phyloP scores from a whole-genome alignment of 108 stramenopile genomes.

The Discostella stelligeroides region DNA sequence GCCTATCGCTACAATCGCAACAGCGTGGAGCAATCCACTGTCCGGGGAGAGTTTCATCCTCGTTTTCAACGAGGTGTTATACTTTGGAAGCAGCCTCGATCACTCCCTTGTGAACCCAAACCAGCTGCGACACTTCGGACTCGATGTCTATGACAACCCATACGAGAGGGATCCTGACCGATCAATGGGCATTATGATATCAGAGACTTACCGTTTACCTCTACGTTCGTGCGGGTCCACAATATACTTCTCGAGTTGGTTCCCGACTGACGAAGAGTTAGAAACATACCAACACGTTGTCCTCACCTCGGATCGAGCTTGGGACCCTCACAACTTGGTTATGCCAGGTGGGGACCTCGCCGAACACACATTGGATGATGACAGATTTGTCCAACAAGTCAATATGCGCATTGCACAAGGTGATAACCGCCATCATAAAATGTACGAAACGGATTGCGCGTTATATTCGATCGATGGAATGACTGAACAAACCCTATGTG shows the following conservation, averaged over 20 bases:
- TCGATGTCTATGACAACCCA: conserved; percentile 12
- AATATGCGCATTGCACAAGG: neutral
- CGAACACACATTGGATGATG: neutral
- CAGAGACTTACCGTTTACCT: neutral
- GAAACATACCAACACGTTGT: neutral
- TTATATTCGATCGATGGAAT: neutral
- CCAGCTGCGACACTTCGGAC: conserved; percentile 15
- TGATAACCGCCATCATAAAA: neutral
- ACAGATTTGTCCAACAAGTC: neutral
- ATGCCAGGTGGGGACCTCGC: neutral
- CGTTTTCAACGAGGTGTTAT: conserved; percentile 7
- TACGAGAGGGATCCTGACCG: neutral
- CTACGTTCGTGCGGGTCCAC: conserved; percentile 6
- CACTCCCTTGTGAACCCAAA: conserved; percentile 32
- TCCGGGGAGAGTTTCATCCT: neutral
- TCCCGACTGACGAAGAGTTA: conserved; percentile 6
- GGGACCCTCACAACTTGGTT: neutral
- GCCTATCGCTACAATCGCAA: neutral
- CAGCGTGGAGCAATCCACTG: neutral
- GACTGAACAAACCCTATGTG: neutral
- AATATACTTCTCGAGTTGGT: conserved; percentile 7
- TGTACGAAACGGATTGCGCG: neutral
- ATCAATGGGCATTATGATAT: neutral
- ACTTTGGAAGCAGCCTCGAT: neutral
- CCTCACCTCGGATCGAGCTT: neutral